Evolutionary conservation across 73 alveolate species (phyloP), one percentile per base, ranked within the genome.

Genomic region (Paraurostyla sp.): DNA sequence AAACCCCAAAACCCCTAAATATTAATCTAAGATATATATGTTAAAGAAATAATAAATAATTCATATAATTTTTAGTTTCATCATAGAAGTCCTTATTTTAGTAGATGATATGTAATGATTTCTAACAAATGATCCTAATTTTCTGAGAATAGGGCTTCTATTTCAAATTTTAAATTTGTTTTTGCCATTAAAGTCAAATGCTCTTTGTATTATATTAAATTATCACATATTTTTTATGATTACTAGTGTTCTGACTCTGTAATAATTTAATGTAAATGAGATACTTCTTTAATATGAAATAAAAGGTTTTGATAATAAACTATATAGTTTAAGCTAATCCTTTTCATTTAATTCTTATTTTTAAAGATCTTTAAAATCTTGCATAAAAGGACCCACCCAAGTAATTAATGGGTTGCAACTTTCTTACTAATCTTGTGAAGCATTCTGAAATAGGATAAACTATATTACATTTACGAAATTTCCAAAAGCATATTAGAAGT

Each of bases 401-500:
- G 6, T 1, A 1, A 65, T 65, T 35, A 30, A 2, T 11, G 82
- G 82, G 13, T 16, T 22, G 6, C 3, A 15, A 36, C 35, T 15
- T 15, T 65, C 82, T 16, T 65, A 33, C 41, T 65, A 65, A 11
- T 65, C 82, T 16, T 38, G 13, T 11, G 50, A 18, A 15, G 32
- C 16, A 65, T 40, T 65, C 82, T 65, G 25, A 16, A 65, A 65
- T 15, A 7, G 32, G 0, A 13, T 16, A 38, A 38, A 23, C 16
- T 20, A 73, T 13, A 33, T n/a, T 32, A 51, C 9, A 32, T 29
- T 75, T 75, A 75, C 87, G 25, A 3, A 4, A 27, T 49, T 51
- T 51, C 89, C 89, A 38, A 78, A 78, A 52, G 80, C 76, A 54
- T 78, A 78, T 40, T 49, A 59, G 40, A 29, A 78, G 30, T 51